A percentile compares a stretch with the other conserved stretches of the same genome.
Conservation (phyloP, 164 flowering plant species). For the Sedum album region DNA sequence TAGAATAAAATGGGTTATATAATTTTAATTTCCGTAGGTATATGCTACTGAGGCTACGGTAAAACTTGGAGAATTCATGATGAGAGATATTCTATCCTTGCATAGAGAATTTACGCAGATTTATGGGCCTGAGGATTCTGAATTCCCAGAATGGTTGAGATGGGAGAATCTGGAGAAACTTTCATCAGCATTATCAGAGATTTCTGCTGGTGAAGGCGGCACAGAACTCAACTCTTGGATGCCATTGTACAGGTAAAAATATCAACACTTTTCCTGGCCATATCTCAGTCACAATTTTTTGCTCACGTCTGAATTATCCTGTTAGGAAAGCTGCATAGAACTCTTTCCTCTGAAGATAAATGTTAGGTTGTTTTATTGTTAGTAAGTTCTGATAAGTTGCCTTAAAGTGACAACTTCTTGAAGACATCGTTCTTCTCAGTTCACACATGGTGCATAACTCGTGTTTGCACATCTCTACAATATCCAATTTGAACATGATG, state of each 20-base stretch:
- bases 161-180: slow-evolving; percentile 59
- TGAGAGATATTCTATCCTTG: slow-evolving; percentile 84
- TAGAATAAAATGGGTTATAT: neutral
- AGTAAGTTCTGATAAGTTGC: neutral
- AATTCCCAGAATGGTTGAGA: slow-evolving; percentile 57
- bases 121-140: slow-evolving; percentile 56
- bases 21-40: slow-evolving; percentile 28
- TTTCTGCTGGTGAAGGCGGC: slow-evolving; percentile 44
- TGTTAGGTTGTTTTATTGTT: neutral
- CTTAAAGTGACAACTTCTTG: neutral
- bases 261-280: neutral
- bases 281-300: neutral
- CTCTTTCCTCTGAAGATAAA: neutral
- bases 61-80: slow-evolving; percentile 69
- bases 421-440: too few species aligned
- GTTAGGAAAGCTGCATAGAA: neutral
- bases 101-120: slow-evolving; percentile 58
- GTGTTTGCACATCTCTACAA: neutral
- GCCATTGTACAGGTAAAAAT: slow-evolving; percentile 63
- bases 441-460: neutral
- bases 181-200: slow-evolving; percentile 39
- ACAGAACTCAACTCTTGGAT: slow-evolving; percentile 65
- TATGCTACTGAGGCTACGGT: slow-evolving; percentile 74
- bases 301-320: neutral
- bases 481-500: neutral